Base-by-base conservation (phyloP, 352 stramenopile species). In the Phytophthora pinifolia region DNA sequence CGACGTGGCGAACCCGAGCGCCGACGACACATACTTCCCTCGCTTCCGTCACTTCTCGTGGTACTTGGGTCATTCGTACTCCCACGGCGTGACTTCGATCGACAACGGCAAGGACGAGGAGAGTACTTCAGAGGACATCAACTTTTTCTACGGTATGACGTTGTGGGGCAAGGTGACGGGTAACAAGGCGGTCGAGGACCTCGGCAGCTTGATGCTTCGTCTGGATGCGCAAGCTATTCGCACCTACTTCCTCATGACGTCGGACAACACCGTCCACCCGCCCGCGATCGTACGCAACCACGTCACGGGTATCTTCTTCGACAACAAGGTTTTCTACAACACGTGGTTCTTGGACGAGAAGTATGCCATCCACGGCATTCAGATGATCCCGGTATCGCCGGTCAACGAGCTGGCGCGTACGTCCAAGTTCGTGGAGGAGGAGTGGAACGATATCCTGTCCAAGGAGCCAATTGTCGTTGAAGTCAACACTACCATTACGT, bases 81-180 rank as follows among this genome's bases (percentile, higher is more conserved):
- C 77, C 18, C 77, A 85, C 50, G 77, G 77, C 15, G 67, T 77
- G 14, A 82, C 72, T 1, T 64, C 72, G 9, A 53, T 84, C 10
- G 62, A 61, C 8, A 74, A 83, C 45, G 77, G 74, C 39, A 88
- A 88, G 58, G 77, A 88, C 35, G 70, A 83, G 31, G 77, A 88
- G 49, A 80, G 65, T 8, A 79, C 75, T 15, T 85, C 73, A 0
- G 78, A 88, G 35, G 78, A 88, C 38, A 78, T 86, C 55, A 88
- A 88, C 59, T 85, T 88, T 32, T 70, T 67, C 48, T 88, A 88
- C 56, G 78, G 68, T 31, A 86, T 88, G 75, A 80, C 69, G 54
- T 50, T 88, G 18, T 88, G 72, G 68, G 75, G 78, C 6, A 50
- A 72, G 33, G 72, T 74, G 9, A 79, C 62, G 5, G 72, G 62